Conservation (phyloP, 768 basidiomycete genomes). For the Pulveroboletus sp. region DNA sequence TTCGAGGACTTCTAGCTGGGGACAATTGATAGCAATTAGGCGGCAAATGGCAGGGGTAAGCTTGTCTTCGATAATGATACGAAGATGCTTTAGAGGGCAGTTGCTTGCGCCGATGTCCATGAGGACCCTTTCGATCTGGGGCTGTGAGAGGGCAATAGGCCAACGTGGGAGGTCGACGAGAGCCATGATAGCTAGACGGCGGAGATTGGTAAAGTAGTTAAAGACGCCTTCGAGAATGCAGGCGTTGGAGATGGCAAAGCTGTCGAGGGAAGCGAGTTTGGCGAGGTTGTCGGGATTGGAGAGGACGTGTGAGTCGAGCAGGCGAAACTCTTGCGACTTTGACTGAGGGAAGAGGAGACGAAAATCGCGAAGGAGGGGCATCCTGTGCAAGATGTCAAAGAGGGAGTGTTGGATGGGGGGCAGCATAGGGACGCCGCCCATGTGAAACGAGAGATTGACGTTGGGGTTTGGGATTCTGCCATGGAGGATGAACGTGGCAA, state of each 20-base stretch:
- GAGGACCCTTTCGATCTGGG: constrained; percentile 30
- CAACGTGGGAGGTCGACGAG: constrained; percentile 35
- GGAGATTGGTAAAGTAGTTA: constrained; percentile 28
- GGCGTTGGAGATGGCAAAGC: constrained; percentile 36
- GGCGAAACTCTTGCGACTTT: constrained; percentile 23
- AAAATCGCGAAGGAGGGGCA: constrained; percentile 30
- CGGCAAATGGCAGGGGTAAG: constrained; percentile 31
- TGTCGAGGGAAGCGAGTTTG: constrained; percentile 34
- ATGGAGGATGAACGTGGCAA: constrained; percentile 31
- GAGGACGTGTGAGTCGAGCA: constrained; percentile 23
- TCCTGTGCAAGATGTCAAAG: constrained; percentile 30
- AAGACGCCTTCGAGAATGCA: constrained; percentile 29
- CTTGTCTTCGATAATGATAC: constrained; percentile 36
- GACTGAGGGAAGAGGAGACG: constrained; percentile 32
- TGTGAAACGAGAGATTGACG: constrained; percentile 14
- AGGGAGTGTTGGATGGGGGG: constrained; percentile 1
- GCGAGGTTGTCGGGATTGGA: constrained; percentile 20
- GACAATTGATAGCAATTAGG: constrained; percentile 28
- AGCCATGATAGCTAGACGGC: constrained; percentile 30
- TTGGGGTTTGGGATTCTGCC: constrained; percentile 24
- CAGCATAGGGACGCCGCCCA: neutral
- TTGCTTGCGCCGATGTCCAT: constrained; percentile 29
- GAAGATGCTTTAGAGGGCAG: constrained; percentile 33
- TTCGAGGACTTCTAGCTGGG: constrained; percentile 32
- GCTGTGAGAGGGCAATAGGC: constrained; percentile 35